phyloP scores from a whole-genome alignment of 1,139 yeast genomes.

The Debaryomyces sp. region DNA sequence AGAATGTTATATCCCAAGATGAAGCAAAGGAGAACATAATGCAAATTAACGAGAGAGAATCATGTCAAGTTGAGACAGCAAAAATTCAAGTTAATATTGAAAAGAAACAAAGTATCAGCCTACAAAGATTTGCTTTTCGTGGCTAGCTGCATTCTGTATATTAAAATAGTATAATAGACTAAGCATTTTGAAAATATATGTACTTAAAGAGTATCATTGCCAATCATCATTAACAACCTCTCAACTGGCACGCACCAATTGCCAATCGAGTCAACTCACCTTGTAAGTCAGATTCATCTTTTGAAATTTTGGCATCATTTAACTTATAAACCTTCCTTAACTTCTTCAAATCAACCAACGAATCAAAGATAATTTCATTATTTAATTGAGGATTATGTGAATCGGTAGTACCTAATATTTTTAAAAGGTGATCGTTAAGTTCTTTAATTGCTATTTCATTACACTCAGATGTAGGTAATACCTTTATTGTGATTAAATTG shows the following conservation, averaged over 20 bases:
- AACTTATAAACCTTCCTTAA: constrained; percentile 44
- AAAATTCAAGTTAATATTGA: background rate
- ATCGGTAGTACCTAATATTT: constrained; percentile 18
- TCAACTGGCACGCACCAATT: constrained; percentile 40
- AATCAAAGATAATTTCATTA: constrained; percentile 26
- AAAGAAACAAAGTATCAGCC: constrained; percentile 1
- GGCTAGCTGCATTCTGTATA: constrained; percentile 14
- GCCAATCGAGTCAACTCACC: constrained; percentile 35
- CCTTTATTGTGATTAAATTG: constrained; percentile 36
- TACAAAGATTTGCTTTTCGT: constrained; percentile 23
- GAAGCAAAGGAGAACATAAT: background rate
- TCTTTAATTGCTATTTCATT: constrained; percentile 11
- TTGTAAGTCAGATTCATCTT: constrained; percentile 22
- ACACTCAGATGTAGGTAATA: constrained; percentile 17
- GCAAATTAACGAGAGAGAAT: background rate
- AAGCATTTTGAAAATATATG: background rate
- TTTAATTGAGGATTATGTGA: constrained; percentile 19
- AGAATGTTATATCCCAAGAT: background rate
- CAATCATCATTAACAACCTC: constrained; percentile 29
- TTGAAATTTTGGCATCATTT: constrained; percentile 29
- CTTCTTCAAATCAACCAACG: constrained; percentile 29
- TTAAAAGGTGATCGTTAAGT: constrained; percentile 18
- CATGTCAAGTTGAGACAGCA: background rate
- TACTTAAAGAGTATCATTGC: background rate
- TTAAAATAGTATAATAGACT: constrained; percentile 4